Base-by-base conservation (phyloP, 768 basidiomycete genomes). In the Mrakia blollopis region DNA sequence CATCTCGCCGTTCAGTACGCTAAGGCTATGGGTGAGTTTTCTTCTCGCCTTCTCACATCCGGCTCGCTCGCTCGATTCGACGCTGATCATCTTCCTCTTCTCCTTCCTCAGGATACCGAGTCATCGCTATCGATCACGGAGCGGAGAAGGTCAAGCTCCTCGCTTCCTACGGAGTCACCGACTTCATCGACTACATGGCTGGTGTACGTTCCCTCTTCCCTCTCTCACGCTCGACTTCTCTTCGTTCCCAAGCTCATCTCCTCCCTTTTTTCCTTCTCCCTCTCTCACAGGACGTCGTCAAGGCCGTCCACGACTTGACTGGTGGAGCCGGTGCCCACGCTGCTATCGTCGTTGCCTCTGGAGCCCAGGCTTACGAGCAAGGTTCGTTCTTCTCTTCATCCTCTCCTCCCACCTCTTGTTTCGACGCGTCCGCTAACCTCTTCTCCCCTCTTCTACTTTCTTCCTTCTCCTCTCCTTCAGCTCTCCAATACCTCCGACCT, bases 1-100 rank as follows among this genome's bases (percentile, higher is more conserved):
- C 91, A 93, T 84, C 87, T 95, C 41, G 91, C 92, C 35, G 83
- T 93, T 41, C 92, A 94, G 83, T 94, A 94, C 80, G 93, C 92
- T 23, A 86, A 86, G 62, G 87, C 88, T 35, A 89, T 91, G 85
- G 92, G 92, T 57, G 35, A 69, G n/a, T 28, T 23, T 21, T 35
- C 41, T 25, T 21, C 13, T 63, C 30, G 14, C 47, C 32, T 32
- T 7, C 71, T 52, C 30, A 69, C n/a, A 18, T 50, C 7, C 18
- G 47, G 21, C 69, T 41, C 41, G 23, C 39, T 5, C 44, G 2
- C 44, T 44, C 44, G 44, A 44, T 44, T 11, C 32, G n/a, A 50
- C 44, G 60, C 68, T 70, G 41, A 44, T 44, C n/a, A 23, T 70
- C 44, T 35, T 41, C 21, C 10, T 1, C 10, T 23, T 44, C 68